A percentile compares a stretch with the other conserved stretches of the same genome.
Evolutionary conservation across 78 protist species (phyloP).

Genomic region (Salpingoeca rosetta): DNA sequence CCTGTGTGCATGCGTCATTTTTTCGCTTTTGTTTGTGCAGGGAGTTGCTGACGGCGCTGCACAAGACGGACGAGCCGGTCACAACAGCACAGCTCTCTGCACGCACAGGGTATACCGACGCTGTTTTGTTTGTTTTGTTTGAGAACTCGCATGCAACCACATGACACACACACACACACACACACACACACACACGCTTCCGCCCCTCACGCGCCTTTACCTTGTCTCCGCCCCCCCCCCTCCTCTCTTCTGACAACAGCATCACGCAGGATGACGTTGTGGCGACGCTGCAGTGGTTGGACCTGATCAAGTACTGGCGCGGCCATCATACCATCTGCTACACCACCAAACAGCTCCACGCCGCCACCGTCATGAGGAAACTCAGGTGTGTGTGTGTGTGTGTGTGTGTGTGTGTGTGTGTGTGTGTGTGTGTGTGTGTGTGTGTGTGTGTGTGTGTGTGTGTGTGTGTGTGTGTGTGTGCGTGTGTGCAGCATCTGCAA

Average conservation of each 20-base stretch:
- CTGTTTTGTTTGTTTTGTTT: not conserved
- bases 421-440: no score
- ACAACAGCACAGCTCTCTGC: no score
- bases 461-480: no score
- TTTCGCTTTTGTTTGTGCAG: no score
- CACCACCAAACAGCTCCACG: slow-evolving; percentile 30
- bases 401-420: no score
- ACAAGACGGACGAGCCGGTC: no score
- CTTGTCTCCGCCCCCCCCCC: not conserved
- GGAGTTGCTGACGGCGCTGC: no score
- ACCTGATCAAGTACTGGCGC: slow-evolving; percentile 74
- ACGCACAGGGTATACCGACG: no score
- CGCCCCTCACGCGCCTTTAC: not conserved
- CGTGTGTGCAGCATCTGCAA: no score
- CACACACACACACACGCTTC: not conserved
- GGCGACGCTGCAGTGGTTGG: slow-evolving; percentile 61
- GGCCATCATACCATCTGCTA: slow-evolving; percentile 75
- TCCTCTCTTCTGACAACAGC: not conserved
- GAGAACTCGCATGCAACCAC: not conserved
- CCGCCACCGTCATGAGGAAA: not conserved
- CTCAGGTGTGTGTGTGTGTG: not conserved
- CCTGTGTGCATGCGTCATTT: no score
- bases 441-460: no score
- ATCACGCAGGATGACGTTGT: slow-evolving; percentile 66
- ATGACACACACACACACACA: not conserved